Conservation (phyloP, 306 rosid species). For the Cucurbita pepo region DNA sequence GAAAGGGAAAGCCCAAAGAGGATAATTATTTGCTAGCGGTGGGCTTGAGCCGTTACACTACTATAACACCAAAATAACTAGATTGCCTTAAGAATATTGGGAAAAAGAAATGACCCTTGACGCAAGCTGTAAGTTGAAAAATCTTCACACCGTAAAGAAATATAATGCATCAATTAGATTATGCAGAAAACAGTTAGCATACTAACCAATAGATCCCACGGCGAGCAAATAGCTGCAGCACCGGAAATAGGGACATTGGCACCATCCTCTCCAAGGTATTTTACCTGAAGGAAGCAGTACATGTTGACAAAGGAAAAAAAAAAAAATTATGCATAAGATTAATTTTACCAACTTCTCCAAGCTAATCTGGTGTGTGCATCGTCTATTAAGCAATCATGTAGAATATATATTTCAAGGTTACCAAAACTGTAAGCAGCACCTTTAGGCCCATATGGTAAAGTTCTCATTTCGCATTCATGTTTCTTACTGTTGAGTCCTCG, state of each 20-base stretch:
- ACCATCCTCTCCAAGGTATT: conserved; percentile 94
- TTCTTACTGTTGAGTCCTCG: too few species aligned
- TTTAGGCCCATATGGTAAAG: too few species aligned
- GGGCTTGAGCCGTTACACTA: too few species aligned
- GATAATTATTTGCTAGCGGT: too few species aligned
- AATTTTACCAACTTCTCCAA: too few species aligned
- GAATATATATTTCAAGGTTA: too few species aligned
- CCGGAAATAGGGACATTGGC: conserved; percentile 66
- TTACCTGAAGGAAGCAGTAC: conserved; percentile 37
- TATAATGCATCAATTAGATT: background rate
- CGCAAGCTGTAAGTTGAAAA: background rate
- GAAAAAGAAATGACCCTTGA: background rate
- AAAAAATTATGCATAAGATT: too few species aligned
- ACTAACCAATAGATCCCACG: conserved; percentile 98
- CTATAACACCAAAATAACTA: background rate
- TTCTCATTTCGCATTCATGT: too few species aligned
- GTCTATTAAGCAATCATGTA: too few species aligned
- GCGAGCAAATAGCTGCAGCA: conserved; percentile 81
- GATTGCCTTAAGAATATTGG: background rate
- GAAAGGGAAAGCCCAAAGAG: too few species aligned
- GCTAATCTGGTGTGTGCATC: too few species aligned
- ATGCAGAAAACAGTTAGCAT: background rate
- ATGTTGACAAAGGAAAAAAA: background rate
- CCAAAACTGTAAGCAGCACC: too few species aligned
- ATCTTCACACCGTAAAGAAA: background rate